A percentile compares a stretch with the other conserved stretches of the same genome.
phyloP scores from a whole-genome alignment of 2,329 filamentous ascomycete species.

The Neobulgaria alba region DNA sequence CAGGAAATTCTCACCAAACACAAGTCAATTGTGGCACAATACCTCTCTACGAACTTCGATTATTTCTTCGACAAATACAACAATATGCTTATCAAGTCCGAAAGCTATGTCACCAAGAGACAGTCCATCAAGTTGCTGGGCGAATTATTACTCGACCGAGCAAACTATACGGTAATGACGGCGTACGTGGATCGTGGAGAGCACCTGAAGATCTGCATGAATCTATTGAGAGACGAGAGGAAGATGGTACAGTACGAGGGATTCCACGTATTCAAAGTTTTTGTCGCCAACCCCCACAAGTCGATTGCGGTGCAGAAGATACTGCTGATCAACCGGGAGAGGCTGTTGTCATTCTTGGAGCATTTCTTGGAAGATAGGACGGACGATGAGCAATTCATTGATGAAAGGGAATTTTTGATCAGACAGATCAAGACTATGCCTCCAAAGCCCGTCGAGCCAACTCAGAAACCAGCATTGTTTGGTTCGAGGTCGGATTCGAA shows the following conservation, averaged over 20 bases:
- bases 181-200: constrained; percentile 91
- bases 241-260: constrained; percentile 99
- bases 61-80: constrained; percentile 92
- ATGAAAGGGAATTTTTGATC: constrained; percentile 94
- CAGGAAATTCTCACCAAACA: constrained; percentile 92
- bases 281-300: constrained; percentile 97
- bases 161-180: constrained; percentile 98
- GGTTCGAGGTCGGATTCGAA: constrained; percentile 22
- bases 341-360: constrained; percentile 79
- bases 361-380: constrained; percentile 90
- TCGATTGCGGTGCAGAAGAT: constrained; percentile 94
- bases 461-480: constrained; percentile 29
- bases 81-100: constrained; percentile 75
- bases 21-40: constrained; percentile 82
- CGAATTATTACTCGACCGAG: constrained; percentile 86
- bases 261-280: constrained; percentile 99
- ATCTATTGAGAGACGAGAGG: constrained; percentile 84
- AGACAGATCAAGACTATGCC: constrained; percentile 78
- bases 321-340: constrained; percentile 90
- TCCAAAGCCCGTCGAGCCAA: constrained; percentile 40
- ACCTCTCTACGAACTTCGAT: constrained; percentile 83
- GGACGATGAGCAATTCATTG: constrained; percentile 96
- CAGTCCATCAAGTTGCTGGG: constrained; percentile 97
- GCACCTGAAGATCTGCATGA: constrained; percentile 98
- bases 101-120: constrained; percentile 94